phyloP scores from a whole-genome alignment of 495 filamentous ascomycete genomes.

The Penicillium taxi region DNA sequence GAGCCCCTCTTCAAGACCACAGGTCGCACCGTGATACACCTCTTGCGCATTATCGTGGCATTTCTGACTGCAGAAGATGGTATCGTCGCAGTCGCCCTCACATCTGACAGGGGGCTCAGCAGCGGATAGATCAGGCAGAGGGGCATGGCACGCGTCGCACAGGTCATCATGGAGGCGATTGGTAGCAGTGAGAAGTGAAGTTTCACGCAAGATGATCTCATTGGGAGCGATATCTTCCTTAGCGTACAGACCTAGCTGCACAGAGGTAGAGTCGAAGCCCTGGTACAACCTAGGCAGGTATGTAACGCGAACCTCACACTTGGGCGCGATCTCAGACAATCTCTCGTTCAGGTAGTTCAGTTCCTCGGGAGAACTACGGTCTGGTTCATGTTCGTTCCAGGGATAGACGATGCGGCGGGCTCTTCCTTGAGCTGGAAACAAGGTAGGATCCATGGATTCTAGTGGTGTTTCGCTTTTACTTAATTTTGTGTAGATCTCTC shows the following conservation, averaged over 20 bases:
- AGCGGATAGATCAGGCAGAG: constrained; percentile 56
- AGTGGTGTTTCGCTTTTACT: constrained; percentile 22
- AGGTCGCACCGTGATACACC: constrained; percentile 79
- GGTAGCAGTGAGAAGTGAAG: constrained; percentile 72
- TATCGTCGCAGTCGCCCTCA: constrained; percentile 63
- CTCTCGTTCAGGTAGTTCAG: constrained; percentile 58
- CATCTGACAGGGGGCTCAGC: constrained; percentile 48
- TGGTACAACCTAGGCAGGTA: constrained; percentile 61
- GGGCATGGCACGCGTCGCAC: constrained; percentile 75
- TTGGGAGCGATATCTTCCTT: constrained; percentile 68
- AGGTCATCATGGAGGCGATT: constrained; percentile 70
- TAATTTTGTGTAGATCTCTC: constrained; percentile 28
- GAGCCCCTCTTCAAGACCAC: constrained; percentile 64
- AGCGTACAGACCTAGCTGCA: constrained; percentile 84
- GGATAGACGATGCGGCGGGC: constrained; percentile 86
- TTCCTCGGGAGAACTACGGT: constrained; percentile 65
- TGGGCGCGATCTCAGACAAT: constrained; percentile 56
- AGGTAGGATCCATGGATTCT: constrained; percentile 35
- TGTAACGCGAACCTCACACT: constrained; percentile 61
- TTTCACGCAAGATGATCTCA: constrained; percentile 72
- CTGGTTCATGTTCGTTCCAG: constrained; percentile 86
- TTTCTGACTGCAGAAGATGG: constrained; percentile 71
- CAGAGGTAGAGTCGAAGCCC: constrained; percentile 41
- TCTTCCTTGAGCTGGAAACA: constrained; percentile 61
- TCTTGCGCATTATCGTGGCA: constrained; percentile 66